These are phyloP conservation scores for Pseudonectria buxi DNA, from an alignment of 2,329 filamentous ascomycete species.

Conservation along the genomic window DNA sequence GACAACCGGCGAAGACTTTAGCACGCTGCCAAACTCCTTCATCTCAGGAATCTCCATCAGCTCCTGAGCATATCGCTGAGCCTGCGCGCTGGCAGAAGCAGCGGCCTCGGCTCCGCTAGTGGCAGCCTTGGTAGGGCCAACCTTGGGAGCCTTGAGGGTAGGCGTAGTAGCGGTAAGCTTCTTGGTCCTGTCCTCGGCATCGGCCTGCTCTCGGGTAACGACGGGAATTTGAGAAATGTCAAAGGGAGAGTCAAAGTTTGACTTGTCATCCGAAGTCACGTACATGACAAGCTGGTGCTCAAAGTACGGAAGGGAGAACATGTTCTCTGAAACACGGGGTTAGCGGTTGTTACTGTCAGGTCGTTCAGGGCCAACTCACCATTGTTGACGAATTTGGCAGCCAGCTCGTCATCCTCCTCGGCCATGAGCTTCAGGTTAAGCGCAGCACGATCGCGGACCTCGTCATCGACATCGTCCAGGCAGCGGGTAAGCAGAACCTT, in stretches of 20 bases:
- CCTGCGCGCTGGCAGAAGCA: slow-evolving; percentile 69
- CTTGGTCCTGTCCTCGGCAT: slow-evolving; percentile 93
- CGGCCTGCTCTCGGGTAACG: slow-evolving; percentile 90
- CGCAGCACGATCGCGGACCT: slow-evolving; percentile 91
- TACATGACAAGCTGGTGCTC: slow-evolving; percentile 98
- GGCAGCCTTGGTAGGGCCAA: slow-evolving; percentile 67
- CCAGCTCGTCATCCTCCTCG: slow-evolving; percentile 84
- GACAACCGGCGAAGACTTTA: slow-evolving; percentile 81
- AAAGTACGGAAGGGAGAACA: slow-evolving; percentile 90
- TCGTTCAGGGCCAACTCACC: slow-evolving; percentile 40
- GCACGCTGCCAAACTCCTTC: slow-evolving; percentile 77
- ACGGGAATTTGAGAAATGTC: slow-evolving; percentile 87
- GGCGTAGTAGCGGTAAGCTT: slow-evolving; percentile 91
- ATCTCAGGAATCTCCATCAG: slow-evolving; percentile 86
- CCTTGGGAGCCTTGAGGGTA: slow-evolving; percentile 86
- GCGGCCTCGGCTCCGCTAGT: slow-evolving; percentile 65
- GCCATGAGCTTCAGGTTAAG: slow-evolving; percentile 88
- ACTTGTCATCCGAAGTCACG: slow-evolving; percentile 84
- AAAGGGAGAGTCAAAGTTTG: slow-evolving; percentile 78
- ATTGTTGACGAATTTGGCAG: slow-evolving; percentile 85
- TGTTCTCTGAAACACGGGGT: slow-evolving; percentile 58
- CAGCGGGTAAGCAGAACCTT: slow-evolving; percentile 87
- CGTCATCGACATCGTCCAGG: slow-evolving; percentile 93
- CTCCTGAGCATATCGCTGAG: slow-evolving; percentile 84
- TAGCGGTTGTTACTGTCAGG: not conserved